Evolutionary conservation across 352 stramenopile species (phyloP), one percentile per base, ranked within the genome.

Genomic region (Phytophthora brassicae): DNA sequence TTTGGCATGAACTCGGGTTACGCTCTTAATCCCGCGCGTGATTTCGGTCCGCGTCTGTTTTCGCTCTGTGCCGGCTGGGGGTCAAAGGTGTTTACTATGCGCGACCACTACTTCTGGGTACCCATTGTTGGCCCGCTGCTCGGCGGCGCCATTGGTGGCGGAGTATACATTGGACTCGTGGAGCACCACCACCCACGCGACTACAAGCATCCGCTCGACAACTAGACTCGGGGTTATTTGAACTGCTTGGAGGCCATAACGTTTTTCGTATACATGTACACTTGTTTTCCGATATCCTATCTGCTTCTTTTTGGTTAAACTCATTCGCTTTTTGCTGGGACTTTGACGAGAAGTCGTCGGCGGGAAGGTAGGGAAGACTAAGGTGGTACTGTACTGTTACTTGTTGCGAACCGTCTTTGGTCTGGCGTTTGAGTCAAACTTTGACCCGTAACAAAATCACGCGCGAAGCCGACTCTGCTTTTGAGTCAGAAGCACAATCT

Each of bases 1-100:
- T 88, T 89, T 56, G 77, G 80, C 46, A 76, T 78, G 55, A 89
- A 86, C 67, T 77, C 80, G 5, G 77, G 75, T 28, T 89, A 85
- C 56, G 80, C 80, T 1, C 61, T 89, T 38, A 89, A 89, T 57
- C 77, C 76, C 1, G 76, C 76, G 9, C 68, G 71, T 13, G 76
- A 83, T 53, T 81, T 86, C 26, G 70, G 67, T 9, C 71, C 70
- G 19, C 58, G 74, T 16, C 44, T 81, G 22, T 78, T 79, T 28
- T 64, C 73, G 8, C 48, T 66, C 26, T 61, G 66, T 28, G 74
- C 64, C 28, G 74, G 74, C 9, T 77, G 74, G 67, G 74, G 70
- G 1, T 68, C 62, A 9, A 43, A 55, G n/a, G 63, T 74, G 4
- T 82, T 82, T 38, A 70, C 63, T 1, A 9, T 65, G 22, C 53